Evolutionary conservation across 805 yeast species (phyloP).

Genomic region (Metschnikowia cerradonensis): DNA sequence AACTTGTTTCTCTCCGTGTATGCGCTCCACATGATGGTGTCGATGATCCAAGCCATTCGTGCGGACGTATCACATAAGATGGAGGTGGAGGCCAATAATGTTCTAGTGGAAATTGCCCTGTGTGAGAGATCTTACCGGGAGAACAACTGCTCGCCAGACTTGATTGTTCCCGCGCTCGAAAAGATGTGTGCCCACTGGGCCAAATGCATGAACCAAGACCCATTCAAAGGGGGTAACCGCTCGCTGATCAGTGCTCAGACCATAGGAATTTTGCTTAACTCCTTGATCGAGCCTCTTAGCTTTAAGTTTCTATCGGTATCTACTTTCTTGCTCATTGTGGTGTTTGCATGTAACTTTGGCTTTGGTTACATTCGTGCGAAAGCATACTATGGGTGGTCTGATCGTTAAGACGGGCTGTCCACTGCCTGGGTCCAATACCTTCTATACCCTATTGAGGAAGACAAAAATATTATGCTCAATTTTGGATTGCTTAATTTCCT

Average conservation of each 20-base stretch:
- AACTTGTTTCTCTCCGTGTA: slow-evolving; percentile 47
- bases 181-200: slow-evolving; percentile 58
- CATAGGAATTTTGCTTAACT: slow-evolving; percentile 56
- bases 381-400: slow-evolving; percentile 37
- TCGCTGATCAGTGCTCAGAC: slow-evolving; percentile 59
- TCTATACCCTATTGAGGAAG: too few species aligned
- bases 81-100: slow-evolving; percentile 42
- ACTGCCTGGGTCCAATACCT: background rate
- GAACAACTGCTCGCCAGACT: slow-evolving; percentile 55
- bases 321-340: slow-evolving; percentile 39
- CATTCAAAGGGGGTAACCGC: slow-evolving; percentile 42
- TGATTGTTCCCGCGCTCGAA: slow-evolving; percentile 56
- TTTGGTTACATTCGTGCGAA: slow-evolving; percentile 64
- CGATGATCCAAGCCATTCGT: slow-evolving; percentile 46
- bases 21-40: slow-evolving; percentile 40
- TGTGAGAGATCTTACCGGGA: slow-evolving; percentile 51
- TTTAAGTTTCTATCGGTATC: slow-evolving; percentile 51
- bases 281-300: slow-evolving; percentile 66
- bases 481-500: background rate
- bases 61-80: slow-evolving; percentile 52
- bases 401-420: background rate
- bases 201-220: slow-evolving; percentile 61
- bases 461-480: background rate
- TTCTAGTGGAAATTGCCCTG: slow-evolving; percentile 47
- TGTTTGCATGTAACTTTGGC: slow-evolving; percentile 56